Base-by-base conservation (phyloP, 108 stramenopile genomes). In the Skeletonema marinoi region DNA sequence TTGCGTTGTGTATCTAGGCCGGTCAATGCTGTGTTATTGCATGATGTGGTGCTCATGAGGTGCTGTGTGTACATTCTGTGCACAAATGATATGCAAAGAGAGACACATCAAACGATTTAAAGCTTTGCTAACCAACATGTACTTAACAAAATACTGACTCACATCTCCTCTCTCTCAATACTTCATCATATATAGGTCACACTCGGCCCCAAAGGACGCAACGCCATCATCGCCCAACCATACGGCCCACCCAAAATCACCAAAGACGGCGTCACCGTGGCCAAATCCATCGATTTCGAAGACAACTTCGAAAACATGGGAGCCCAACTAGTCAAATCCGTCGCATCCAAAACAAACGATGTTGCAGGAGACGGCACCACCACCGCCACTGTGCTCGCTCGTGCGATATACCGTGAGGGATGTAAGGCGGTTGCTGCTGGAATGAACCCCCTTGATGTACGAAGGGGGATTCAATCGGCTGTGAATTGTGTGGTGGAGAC, bases 181-280 rank as follows among this genome's bases (percentile, higher is more conserved):
- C 33, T 35, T 11, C 39, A 62, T 59, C 44, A 48, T 59, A 12
- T 42, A 30, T 65, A 96, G 94, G 99, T 99, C 32, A 99, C 99
- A 48, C 93, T 99, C 58, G 99, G 99, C 59, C 99, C 99, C 68
- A 99, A 99, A 87, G 99, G 99, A 61, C 97, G 99, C 66, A 99
- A 99, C 85, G 99, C 96, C 59, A 98, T 99, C 78, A 94, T 99
- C 78, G 96, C 96, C 32, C 99, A 99, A 86, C 89, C 98, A 36
- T 99, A 97, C 79, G 99, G 99, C n/a, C 84, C 98, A 32, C 98
- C 99, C 39, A 99, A 99, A 86, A 99, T 99, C 80, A 99, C 99
- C 73, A 99, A 99, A 90, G 98, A 99, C 84, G 99, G 99, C 63
- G 99, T 99, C 19, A 99, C 99, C 8, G 99, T 99, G 17, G 99